phyloP scores from a whole-genome alignment of 768 basidiomycete species.

The Phanerochaete carnosa region DNA sequence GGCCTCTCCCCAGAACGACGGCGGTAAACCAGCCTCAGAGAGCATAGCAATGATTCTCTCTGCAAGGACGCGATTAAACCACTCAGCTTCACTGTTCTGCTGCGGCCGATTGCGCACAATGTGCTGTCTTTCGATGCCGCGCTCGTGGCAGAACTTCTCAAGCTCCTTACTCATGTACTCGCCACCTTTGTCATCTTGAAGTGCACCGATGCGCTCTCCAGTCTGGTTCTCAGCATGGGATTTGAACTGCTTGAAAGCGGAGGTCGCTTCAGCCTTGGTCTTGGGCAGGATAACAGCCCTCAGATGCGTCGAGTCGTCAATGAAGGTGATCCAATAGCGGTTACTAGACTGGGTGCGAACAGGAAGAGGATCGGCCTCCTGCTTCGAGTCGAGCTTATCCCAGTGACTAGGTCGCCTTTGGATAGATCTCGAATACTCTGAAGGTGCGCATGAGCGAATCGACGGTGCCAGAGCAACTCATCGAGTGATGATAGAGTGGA shows the following conservation, averaged over 20 bases:
- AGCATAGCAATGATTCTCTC: slow-evolving; percentile 32
- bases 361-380: slow-evolving; percentile 10
- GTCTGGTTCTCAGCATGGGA: slow-evolving; percentile 27
- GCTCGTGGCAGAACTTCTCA: slow-evolving; percentile 7
- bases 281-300: slow-evolving; percentile 6
- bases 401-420: background rate
- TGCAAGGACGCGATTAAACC: slow-evolving; percentile 32
- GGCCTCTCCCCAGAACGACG: slow-evolving; percentile 11
- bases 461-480: slow-evolving; percentile 21
- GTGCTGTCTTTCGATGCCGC: slow-evolving; percentile 21
- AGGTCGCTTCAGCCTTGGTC: slow-evolving; percentile 22
- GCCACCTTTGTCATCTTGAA: slow-evolving; percentile 24
- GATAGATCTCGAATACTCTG: background rate
- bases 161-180: slow-evolving; percentile 22
- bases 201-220: slow-evolving; percentile 11
- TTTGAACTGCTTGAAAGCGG: slow-evolving; percentile 27
- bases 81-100: slow-evolving; percentile 43
- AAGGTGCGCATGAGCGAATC: slow-evolving; percentile 19
- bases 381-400: slow-evolving; percentile 1
- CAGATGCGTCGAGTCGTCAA: background rate
- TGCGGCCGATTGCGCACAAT: slow-evolving; percentile 26
- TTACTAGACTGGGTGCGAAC: slow-evolving; percentile 7
- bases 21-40: slow-evolving; percentile 13
- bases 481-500: background rate
- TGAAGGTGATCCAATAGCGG: background rate